Evolutionary conservation across 139 green algal genomes (phyloP), one percentile per base, ranked within the genome.

Genomic region (Chlorokybus atmophyticus): DNA sequence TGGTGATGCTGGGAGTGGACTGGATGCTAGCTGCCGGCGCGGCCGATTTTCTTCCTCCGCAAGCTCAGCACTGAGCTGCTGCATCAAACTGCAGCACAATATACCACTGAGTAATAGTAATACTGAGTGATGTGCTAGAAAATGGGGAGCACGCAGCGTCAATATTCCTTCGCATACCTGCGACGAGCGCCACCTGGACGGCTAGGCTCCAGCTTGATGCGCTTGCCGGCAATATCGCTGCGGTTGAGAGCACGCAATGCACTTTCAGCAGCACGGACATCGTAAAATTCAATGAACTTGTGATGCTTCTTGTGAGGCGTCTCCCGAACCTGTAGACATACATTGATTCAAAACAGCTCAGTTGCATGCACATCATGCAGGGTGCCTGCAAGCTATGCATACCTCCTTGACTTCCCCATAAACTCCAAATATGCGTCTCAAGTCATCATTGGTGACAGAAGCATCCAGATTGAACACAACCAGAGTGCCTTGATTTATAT

Each of bases 221-320:
- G 32, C 10, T 75, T 70, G 3, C 67, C 65, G 3, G 14, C 38
- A 7, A 75, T 57, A 27, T 64, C 54, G 44, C 60, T 59, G 10
- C 66, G 56, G 54, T 76, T 71, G 8, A 75, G 66, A 29, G 42
- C 54, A n/a, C n/a, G n/a, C 25, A 64, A 28, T 10, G 48, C 49
- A 42, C 55, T 31, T 14, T 74, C 55, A 21, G 60, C 74, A n/a
- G 62, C 52, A 5, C 74, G 62, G 6, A 60, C 62, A 54, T 96
- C 88, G 50, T 84, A 95, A 31, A 84, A 96, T 53, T 93, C 85
- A 1, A 94, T 76, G 32, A 93, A 82, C 69, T 85, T 85, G 50
- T 87, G 80, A 55, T 70, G 75, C 40, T 21, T 51, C 44, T 82
- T 68, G 29, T 80, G 49, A 2, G 70, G 73, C 6, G 68, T 71